Evolutionary conservation across 164 flowering plant species (phyloP).

Genomic region (Stephania cephalantha): DNA sequence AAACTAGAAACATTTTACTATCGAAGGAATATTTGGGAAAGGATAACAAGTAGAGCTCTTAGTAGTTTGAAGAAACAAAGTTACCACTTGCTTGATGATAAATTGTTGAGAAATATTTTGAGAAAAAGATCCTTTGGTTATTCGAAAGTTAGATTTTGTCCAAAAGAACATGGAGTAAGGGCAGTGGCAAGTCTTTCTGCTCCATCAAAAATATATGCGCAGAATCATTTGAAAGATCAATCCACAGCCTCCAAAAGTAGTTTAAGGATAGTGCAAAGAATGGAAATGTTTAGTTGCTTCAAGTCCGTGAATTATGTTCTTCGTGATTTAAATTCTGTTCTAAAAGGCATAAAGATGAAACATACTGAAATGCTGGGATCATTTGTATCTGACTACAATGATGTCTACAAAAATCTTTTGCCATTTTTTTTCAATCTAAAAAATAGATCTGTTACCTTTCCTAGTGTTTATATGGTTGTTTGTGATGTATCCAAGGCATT

Average conservation of each 20-base stretch:
- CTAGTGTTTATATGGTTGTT: constrained; percentile 49
- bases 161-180: constrained; percentile 65
- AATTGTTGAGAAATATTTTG: constrained; percentile 31
- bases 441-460: constrained; percentile 23
- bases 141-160: constrained; percentile 69
- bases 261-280: constrained; percentile 7
- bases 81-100: constrained; percentile 33
- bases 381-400: constrained; percentile 80
- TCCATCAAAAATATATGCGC: constrained; percentile 31
- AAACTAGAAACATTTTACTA: constrained; percentile 59
- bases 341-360: constrained; percentile 48
- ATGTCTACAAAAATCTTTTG: constrained; percentile 57
- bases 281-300: constrained; percentile 21
- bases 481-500: constrained; percentile 87
- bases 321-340: constrained; percentile 51
- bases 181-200: constrained; percentile 64
- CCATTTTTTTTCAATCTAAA: constrained; percentile 49
- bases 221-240: constrained; percentile 6
- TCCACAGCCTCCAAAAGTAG: constrained; percentile 13
- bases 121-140: constrained; percentile 55
- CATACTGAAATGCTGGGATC: constrained; percentile 67
- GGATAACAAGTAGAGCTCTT: constrained; percentile 31
- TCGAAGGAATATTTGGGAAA: constrained; percentile 57
- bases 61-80: constrained; percentile 28
- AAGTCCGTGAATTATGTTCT: constrained; percentile 60